Conservation (phyloP, 2,329 filamentous ascomycete genomes). For the Gaeumannomyces sp. region DNA sequence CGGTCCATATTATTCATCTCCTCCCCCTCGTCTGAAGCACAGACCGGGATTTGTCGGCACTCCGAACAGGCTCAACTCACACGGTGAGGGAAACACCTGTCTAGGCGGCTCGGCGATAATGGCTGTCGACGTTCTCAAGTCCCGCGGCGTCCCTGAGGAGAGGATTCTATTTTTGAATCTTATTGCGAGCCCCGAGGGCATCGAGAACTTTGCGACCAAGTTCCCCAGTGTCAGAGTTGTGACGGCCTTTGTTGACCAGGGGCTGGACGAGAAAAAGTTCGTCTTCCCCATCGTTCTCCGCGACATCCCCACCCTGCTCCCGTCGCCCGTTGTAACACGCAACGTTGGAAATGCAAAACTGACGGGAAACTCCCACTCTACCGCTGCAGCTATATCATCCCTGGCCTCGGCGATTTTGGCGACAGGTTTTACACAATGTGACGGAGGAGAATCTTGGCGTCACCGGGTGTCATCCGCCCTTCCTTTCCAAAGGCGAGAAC, state of each 20-base stretch:
- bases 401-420: slow-evolving; percentile 90
- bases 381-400: slow-evolving; percentile 75
- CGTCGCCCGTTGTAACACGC: not conserved
- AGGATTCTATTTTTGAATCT: slow-evolving; percentile 94
- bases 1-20: not conserved
- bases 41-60: no score
- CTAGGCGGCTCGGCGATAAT: slow-evolving; percentile 90
- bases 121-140: slow-evolving; percentile 89
- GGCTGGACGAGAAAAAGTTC: slow-evolving; percentile 95
- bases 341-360: slow-evolving; percentile 12
- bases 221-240: slow-evolving; percentile 89
- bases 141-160: slow-evolving; percentile 87
- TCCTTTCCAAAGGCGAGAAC: not conserved
- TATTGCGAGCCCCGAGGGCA: slow-evolving; percentile 93
- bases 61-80: not conserved
- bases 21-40: not conserved
- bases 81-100: not conserved
- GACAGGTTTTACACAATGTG: slow-evolving; percentile 92
- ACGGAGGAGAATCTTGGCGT: slow-evolving; percentile 13
- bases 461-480: not conserved
- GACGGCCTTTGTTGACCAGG: slow-evolving; percentile 88
- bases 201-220: slow-evolving; percentile 79
- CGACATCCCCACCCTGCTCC: not conserved
- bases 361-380: slow-evolving; percentile 22
- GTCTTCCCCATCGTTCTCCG: slow-evolving; percentile 1